A percentile compares a stretch with the other conserved stretches of the same genome.
Conservation (phyloP, 495 filamentous ascomycete genomes). For the Lophium mytilinum region DNA sequence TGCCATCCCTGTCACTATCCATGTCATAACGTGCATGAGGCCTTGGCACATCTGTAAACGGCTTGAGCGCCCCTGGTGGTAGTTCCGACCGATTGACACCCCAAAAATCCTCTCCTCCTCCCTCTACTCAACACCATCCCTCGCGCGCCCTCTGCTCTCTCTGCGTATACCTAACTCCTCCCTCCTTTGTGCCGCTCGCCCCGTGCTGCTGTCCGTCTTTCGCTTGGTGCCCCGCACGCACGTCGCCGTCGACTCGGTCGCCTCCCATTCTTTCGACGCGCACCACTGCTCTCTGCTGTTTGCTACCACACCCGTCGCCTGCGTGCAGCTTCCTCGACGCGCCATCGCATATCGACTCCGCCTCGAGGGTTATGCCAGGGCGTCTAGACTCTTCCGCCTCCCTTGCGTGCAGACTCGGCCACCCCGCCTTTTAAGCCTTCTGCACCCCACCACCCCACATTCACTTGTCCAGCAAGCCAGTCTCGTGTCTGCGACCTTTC, state of each 20-base stretch:
- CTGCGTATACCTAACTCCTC: too few relatives aligned
- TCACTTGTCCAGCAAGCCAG: not conserved
- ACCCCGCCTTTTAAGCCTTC: not conserved
- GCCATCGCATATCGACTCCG: too few relatives aligned
- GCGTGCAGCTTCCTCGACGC: too few relatives aligned
- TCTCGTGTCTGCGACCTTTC: not conserved
- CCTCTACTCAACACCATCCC: not conserved
- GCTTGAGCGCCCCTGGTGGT: too few relatives aligned
- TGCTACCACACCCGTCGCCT: not conserved
- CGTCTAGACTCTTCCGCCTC: not conserved
- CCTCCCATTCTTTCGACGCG: not conserved
- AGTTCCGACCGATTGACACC: not conserved
- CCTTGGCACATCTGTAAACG: too few relatives aligned
- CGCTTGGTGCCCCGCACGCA: not conserved
- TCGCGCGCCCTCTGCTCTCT: too few relatives aligned
- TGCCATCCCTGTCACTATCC: not conserved
- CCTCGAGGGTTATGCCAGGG: not conserved
- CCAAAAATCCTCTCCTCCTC: not conserved
- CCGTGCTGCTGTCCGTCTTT: not conserved
- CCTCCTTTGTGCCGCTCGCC: too few relatives aligned
- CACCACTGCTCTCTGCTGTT: not conserved
- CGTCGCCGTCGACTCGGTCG: not conserved
- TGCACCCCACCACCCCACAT: not conserved
- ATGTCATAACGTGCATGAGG: not conserved
- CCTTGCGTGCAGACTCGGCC: not conserved